Conservation (phyloP, 2,329 filamentous ascomycete genomes). For the Penicillium rolfsii region DNA sequence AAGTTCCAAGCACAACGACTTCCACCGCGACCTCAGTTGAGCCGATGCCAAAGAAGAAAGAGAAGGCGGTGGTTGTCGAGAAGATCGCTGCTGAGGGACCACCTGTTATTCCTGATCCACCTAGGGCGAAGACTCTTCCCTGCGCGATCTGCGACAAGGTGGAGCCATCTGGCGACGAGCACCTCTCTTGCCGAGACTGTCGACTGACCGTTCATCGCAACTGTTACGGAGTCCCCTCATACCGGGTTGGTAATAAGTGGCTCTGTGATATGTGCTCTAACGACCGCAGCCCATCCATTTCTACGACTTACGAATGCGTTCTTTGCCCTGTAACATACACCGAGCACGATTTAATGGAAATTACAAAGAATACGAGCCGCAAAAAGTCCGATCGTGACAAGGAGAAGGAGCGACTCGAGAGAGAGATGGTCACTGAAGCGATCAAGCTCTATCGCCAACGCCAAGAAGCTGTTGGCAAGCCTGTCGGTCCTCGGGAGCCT, state of each 20-base stretch:
- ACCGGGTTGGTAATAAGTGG: conserved; percentile 76
- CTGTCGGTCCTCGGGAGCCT: conserved; percentile 81
- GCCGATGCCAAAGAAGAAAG: conserved; percentile 65
- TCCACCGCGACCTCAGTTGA: conserved; percentile 50
- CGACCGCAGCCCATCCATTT: conserved; percentile 87
- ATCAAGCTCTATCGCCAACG: conserved; percentile 80
- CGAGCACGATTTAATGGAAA: conserved; percentile 80
- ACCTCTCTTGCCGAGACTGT: conserved; percentile 82
- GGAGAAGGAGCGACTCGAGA: conserved; percentile 83
- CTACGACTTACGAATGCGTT: conserved; percentile 93
- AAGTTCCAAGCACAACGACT: conserved; percentile 54
- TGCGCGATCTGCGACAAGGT: conserved; percentile 82
- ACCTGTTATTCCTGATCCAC: conserved; percentile 73
- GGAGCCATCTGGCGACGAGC: conserved; percentile 71
- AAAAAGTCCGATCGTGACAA: conserved; percentile 93
- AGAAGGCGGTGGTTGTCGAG: conserved; percentile 63
- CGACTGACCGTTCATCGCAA: conserved; percentile 86
- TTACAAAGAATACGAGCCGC: conserved; percentile 74
- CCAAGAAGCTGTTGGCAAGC: conserved; percentile 82
- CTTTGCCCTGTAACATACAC: conserved; percentile 83
- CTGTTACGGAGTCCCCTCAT: conserved; percentile 85
- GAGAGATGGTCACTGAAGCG: conserved; percentile 77
- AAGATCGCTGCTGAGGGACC: conserved; percentile 60
- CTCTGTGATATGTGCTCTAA: conserved; percentile 94
- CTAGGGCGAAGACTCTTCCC: conserved; percentile 75